Percentiles rank a stretch among this genome's conserved stretches.
These are phyloP conservation scores for Tephrocybe sp. DNA, from an alignment of 768 basidiomycete genomes.

Conservation along the genomic window DNA sequence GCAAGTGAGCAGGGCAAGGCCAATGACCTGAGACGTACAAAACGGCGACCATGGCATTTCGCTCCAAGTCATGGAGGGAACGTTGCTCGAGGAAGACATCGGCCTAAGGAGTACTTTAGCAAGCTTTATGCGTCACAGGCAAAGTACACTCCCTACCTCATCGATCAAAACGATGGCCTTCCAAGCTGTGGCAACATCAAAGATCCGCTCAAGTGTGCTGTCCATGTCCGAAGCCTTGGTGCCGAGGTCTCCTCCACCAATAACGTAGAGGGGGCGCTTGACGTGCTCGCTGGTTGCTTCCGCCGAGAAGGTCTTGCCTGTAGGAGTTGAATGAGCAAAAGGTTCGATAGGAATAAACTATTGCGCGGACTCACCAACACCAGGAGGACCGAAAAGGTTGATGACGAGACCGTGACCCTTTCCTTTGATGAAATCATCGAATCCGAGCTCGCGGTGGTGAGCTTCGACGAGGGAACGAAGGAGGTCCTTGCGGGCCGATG, in stretches of 20 bases:
- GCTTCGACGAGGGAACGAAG: constrained; percentile 59
- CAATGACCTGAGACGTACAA: constrained; percentile 36
- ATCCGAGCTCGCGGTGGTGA: constrained; percentile 50
- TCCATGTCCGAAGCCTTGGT: constrained; percentile 47
- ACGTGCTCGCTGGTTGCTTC: constrained; percentile 61
- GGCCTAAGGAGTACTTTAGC: constrained; percentile 33
- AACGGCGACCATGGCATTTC: constrained; percentile 74
- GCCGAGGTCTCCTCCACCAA: constrained; percentile 57
- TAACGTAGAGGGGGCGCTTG: constrained; percentile 48
- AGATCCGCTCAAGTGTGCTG: constrained; percentile 41
- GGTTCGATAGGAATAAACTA: no score
- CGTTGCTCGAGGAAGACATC: constrained; percentile 76
- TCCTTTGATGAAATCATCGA: constrained; percentile 64
- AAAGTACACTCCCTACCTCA: constrained; percentile 30
- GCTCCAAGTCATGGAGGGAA: constrained; percentile 59
- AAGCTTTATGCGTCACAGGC: neutral
- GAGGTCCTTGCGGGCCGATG: constrained; percentile 49
- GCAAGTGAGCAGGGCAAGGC: constrained; percentile 9
- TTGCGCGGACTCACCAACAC: constrained; percentile 41
- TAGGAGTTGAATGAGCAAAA: neutral
- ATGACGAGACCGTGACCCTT: constrained; percentile 56
- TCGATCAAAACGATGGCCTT: constrained; percentile 60
- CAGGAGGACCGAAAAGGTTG: constrained; percentile 57
- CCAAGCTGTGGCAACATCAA: constrained; percentile 59
- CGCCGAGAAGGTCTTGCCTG: constrained; percentile 59